A percentile compares a stretch with the other conserved stretches of the same genome.
Conservation (phyloP, 768 basidiomycete species). For the Kwoniella europaea region DNA sequence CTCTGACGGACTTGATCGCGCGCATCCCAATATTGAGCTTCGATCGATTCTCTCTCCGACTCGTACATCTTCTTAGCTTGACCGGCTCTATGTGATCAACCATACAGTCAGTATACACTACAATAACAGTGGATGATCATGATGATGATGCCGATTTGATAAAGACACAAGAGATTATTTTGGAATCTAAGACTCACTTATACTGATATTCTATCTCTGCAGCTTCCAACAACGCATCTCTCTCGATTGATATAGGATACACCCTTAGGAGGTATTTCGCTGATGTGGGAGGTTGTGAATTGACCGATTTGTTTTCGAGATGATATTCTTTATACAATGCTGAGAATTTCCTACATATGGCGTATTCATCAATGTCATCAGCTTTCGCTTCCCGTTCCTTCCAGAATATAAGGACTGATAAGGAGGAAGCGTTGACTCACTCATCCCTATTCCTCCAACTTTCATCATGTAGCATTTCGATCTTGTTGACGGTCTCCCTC, state of each 20-base stretch:
- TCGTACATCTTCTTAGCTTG: slow-evolving; percentile 58
- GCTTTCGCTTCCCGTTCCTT: too few species aligned
- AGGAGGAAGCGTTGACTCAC: slow-evolving; percentile 31
- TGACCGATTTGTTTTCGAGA: slow-evolving; percentile 51
- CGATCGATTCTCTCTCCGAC: slow-evolving; percentile 59
- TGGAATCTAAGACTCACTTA: slow-evolving; percentile 42
- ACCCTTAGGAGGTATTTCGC: slow-evolving; percentile 57
- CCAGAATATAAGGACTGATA: too few species aligned
- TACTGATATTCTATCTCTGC: slow-evolving; percentile 59
- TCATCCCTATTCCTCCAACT: slow-evolving; percentile 57
- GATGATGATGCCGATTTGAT: not conserved
- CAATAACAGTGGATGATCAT: not conserved
- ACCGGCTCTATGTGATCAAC: slow-evolving; percentile 29
- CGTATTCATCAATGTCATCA: too few species aligned
- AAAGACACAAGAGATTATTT: not conserved
- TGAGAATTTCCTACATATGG: slow-evolving; percentile 53
- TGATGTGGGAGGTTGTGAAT: slow-evolving; percentile 51
- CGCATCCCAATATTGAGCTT: slow-evolving; percentile 60
- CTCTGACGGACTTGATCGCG: slow-evolving; percentile 58
- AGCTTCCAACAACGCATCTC: slow-evolving; percentile 58
- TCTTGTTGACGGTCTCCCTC: slow-evolving; percentile 60
- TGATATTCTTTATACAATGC: slow-evolving; percentile 54
- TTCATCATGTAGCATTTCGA: slow-evolving; percentile 60
- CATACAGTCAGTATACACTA: not conserved
- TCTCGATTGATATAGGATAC: slow-evolving; percentile 58